Conservation (phyloP, 148 eudicot species). For the Chenopodium berlandieri region DNA sequence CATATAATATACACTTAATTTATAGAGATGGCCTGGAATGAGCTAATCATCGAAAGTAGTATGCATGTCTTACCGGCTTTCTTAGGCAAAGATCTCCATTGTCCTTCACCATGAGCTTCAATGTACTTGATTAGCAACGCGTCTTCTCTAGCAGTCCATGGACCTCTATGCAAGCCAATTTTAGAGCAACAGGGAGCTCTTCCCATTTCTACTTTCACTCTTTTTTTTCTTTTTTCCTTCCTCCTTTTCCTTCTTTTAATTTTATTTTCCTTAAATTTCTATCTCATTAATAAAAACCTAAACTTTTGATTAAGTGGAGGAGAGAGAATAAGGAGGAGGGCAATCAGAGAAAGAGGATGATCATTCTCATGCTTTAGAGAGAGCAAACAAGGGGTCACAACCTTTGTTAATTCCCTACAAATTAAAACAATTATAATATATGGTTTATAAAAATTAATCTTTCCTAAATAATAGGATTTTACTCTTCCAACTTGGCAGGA, state of each 20-base stretch:
- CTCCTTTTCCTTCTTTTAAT: background rate
- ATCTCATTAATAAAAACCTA: background rate
- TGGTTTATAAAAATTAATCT: background rate
- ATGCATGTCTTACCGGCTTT: conserved; percentile 41
- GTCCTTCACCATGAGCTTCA: conserved; percentile 59
- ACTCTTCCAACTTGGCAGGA: background rate
- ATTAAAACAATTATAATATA: background rate
- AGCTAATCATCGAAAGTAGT: background rate
- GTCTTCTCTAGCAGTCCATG: conserved; percentile 61
- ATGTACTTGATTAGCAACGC: conserved; percentile 48
- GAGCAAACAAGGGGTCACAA: conserved; percentile 32
- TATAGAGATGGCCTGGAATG: background rate
- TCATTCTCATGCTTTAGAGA: conserved; percentile 19
- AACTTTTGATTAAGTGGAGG: background rate
- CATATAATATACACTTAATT: background rate
- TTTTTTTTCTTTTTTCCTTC: background rate
- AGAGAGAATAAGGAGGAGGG: conserved; percentile 28
- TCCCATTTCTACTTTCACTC: conserved; percentile 36
- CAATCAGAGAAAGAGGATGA: conserved; percentile 34
- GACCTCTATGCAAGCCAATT: conserved; percentile 62
- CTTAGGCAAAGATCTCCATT: conserved; percentile 65
- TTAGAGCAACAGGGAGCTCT: conserved; percentile 67
- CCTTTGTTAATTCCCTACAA: conserved; percentile 18
- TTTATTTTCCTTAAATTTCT: conserved; percentile 2
- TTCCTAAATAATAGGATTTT: conserved; percentile 19